Conservation (phyloP, 495 filamentous ascomycete genomes). For the Venustampulla echinocandica region DNA sequence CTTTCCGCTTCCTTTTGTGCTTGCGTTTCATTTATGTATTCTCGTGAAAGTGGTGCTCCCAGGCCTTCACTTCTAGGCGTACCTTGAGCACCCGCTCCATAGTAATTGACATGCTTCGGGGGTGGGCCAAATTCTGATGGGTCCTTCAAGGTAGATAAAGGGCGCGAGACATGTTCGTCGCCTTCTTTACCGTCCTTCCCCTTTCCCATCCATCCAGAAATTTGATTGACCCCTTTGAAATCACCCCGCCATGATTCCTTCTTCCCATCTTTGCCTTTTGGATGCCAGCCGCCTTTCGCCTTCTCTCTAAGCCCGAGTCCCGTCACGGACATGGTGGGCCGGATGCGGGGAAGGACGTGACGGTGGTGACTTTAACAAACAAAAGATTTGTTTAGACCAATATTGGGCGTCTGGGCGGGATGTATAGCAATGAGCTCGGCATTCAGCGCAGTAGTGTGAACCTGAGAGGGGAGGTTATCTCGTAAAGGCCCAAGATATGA, state of each 20-base stretch:
- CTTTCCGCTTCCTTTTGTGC: conserved; percentile 32
- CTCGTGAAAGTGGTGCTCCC: conserved; percentile 38
- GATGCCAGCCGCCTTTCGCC: conserved; percentile 52
- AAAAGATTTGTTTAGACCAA: no score
- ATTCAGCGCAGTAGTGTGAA: no score
- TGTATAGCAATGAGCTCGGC: no score
- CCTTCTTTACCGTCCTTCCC: conserved; percentile 33
- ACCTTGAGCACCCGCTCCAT: conserved; percentile 39
- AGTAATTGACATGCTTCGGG: conserved; percentile 57
- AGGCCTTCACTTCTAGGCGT: conserved; percentile 40
- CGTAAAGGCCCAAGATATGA: no score
- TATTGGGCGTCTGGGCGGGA: no score
- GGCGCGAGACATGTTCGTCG: conserved; percentile 37
- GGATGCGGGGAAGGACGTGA: neutral
- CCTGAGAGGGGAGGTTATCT: no score
- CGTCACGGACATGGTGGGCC: neutral
- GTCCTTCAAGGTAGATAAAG: conserved; percentile 72
- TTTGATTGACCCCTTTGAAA: conserved; percentile 52
- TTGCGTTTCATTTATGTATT: conserved; percentile 35
- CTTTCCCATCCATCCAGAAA: conserved; percentile 49
- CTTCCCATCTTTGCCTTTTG: conserved; percentile 44
- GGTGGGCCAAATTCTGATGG: conserved; percentile 79
- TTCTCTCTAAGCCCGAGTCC: conserved; percentile 32
- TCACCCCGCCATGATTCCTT: conserved; percentile 52
- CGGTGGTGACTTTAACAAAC: no score